These are phyloP conservation scores for Piper longum DNA, from an alignment of 164 flowering plant genomes.

Conservation along the genomic window DNA sequence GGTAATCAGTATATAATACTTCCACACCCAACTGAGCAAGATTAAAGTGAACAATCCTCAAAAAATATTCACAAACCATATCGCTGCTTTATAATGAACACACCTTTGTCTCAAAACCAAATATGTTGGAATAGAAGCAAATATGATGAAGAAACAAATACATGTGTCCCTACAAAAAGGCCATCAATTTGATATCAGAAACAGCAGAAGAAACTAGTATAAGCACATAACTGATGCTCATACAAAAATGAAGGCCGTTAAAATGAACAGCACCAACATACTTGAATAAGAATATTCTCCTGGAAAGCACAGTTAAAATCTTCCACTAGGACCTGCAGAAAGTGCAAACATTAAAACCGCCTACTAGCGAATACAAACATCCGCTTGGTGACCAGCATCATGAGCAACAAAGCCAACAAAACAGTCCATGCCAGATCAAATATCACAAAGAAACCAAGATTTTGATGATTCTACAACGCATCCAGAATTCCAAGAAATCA, in stretches of 20 bases:
- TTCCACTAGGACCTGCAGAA: conserved; percentile 59
- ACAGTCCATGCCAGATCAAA: background rate
- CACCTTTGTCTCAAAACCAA: conserved; percentile 98
- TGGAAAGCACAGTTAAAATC: conserved; percentile 95
- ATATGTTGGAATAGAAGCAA: conserved; percentile 92
- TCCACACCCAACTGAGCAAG: background rate
- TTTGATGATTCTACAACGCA: background rate
- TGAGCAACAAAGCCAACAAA: background rate
- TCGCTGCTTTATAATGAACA: background rate
- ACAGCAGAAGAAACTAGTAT: background rate
- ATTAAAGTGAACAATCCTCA: background rate
- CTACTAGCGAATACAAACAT: background rate
- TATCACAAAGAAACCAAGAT: background rate
- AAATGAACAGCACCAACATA: conserved; percentile 10
- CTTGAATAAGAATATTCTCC: conserved; percentile 93
- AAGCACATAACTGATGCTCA: background rate
- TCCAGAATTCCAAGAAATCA: background rate
- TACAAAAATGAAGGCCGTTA: background rate
- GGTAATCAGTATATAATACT: background rate
- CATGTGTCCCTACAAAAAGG: conserved; percentile 71
- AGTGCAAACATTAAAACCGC: background rate
- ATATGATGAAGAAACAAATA: conserved; percentile 65
- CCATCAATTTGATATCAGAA: background rate
- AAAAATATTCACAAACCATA: background rate
- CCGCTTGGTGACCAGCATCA: background rate